Evolutionary conservation across 805 yeast species (phyloP).

Genomic region (Starmerella floricola): DNA sequence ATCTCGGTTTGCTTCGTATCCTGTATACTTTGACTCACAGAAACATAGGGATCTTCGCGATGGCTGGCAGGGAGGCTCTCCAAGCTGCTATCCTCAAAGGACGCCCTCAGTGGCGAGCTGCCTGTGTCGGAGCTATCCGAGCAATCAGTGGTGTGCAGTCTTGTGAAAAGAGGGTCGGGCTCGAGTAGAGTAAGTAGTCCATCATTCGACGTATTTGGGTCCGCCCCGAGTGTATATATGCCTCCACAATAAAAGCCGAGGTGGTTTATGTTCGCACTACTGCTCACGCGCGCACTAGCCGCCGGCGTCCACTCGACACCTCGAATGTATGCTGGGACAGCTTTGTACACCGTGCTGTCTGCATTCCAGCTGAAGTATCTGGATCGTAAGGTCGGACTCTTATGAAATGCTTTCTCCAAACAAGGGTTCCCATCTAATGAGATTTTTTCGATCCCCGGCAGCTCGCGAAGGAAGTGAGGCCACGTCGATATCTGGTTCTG

Average conservation of each 20-base stretch:
- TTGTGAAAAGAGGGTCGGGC: constrained; percentile 7
- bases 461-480: constrained; percentile 14
- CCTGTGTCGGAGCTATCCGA: too few relatives aligned
- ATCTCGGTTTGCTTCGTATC: constrained; percentile 1
- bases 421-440: constrained; percentile 17
- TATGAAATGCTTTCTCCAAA: constrained; percentile 12
- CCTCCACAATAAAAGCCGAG: constrained; percentile 18
- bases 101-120: too few relatives aligned
- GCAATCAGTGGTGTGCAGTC: too few relatives aligned
- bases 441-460: constrained; percentile 2
- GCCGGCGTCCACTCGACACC: constrained; percentile 18
- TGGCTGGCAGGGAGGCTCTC: too few relatives aligned
- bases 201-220: constrained; percentile 7
- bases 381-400: constrained; percentile 17
- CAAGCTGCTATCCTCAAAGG: too few relatives aligned
- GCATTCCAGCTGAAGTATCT: constrained; percentile 6
- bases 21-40: not conserved
- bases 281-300: constrained; percentile 5
- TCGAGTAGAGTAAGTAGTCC: constrained; percentile 14
- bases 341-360: not conserved
- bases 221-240: constrained; percentile 9
- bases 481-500: constrained; percentile 17
- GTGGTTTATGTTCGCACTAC: not conserved
- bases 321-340: constrained; percentile 8
- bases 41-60: too few relatives aligned